These are phyloP conservation scores for Hyaloscypha variabilis DNA, from an alignment of 495 filamentous ascomycete species.

Conservation along the genomic window DNA sequence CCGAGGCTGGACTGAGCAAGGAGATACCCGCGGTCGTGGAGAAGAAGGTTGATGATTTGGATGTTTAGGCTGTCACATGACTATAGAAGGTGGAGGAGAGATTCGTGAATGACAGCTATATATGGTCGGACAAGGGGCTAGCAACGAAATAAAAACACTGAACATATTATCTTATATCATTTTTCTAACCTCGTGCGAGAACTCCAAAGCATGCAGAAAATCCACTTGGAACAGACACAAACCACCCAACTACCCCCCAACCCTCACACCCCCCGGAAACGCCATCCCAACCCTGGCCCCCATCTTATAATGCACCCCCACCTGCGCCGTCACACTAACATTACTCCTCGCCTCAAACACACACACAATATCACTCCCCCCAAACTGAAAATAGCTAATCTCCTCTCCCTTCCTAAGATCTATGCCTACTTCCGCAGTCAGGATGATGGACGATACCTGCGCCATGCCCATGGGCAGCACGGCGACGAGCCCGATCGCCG, in stretches of 20 bases:
- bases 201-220: too few relatives aligned
- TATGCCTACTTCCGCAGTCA: slow-evolving; percentile 3
- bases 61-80: too few relatives aligned
- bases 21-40: not conserved
- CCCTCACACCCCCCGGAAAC: not conserved
- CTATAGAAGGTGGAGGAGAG: too few relatives aligned
- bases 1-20: not conserved
- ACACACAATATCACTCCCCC: slow-evolving; percentile 2
- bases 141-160: too few relatives aligned
- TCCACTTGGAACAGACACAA: too few relatives aligned
- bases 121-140: too few relatives aligned
- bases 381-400: slow-evolving; percentile 10
- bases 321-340: slow-evolving; percentile 9
- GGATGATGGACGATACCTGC: slow-evolving; percentile 10
- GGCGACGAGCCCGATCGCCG: slow-evolving; percentile 4
- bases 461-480: slow-evolving; percentile 10
- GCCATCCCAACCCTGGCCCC: slow-evolving; percentile 5
- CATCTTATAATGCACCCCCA: slow-evolving; percentile 2
- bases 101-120: too few relatives aligned
- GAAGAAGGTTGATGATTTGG: not conserved
- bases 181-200: too few relatives aligned
- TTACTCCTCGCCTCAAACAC: slow-evolving; percentile 7
- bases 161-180: too few relatives aligned
- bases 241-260: too few relatives aligned
- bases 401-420: slow-evolving; percentile 6